Base-by-base conservation (phyloP, 495 filamentous ascomycete genomes). In the Trichocladium antarcticum region DNA sequence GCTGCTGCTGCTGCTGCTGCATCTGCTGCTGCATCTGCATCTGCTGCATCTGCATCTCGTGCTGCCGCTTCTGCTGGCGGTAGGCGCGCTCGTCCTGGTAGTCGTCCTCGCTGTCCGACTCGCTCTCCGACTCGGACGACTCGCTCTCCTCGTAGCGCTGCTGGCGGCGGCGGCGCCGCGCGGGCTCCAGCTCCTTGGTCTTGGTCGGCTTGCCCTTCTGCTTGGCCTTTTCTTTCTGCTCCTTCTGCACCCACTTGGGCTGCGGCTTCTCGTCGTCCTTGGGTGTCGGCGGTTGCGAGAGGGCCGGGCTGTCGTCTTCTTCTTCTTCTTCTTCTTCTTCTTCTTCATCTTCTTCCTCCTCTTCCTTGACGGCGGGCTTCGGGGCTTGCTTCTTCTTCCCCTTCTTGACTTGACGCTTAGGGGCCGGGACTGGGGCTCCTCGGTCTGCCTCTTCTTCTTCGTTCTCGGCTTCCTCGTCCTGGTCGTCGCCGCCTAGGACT, bases 271-370 rank as follows among this genome's bases (percentile, higher is more conserved):
- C 60, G 2, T 64, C 56, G 28, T 49, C 53, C 42, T 58, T 64
- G 38, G 65, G 63, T 1, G 63, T 66, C 19, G 63, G 44, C 1
- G 63, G 63, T 37, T 66, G 63, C 7, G 59, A 63, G 5, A 57
- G 56, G 0, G 54, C 37, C 1, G 57, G 61, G 15, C 53, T 58
- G 36, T 50, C 49, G 29, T 49, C 48, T 1, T 55, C 53, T 7
- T 58, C 45, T 10, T 47, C 16, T 19, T 35, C 44, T 45, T 39
- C 43, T 46, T 37, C 41, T 42, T 45, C 38, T 54, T 49, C 24
- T 21, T 41, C 22, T n/a, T 29, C n/a, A n/a, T 34, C 43, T 45
- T 39, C 43, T 46, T 37, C 45, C 7, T 47, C 16, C 19, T 35
- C 44, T 16, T 42, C 21, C 14, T 32, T 27, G 24, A 27, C 24